Base-by-base conservation (phyloP, 805 yeast species). In the Lachancea cidri region DNA sequence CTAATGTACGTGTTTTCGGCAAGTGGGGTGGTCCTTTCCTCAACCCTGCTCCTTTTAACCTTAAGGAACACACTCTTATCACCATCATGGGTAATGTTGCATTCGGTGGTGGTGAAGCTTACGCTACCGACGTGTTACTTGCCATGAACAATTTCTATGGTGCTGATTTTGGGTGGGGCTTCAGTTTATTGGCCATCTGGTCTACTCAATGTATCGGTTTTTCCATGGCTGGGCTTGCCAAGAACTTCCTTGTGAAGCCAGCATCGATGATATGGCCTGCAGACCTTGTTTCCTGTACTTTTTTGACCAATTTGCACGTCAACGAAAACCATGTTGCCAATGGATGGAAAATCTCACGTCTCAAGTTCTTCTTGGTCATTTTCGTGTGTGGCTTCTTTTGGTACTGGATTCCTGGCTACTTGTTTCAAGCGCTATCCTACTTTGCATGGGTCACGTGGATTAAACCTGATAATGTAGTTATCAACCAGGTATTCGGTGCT, bases 211-310 rank as follows among this genome's bases (percentile, higher is more conserved):
- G 76, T 48, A 66, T 82, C 38, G 87, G 88, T 8, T 77, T 77
- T 46, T 80, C 83, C 19, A 58, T 78, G 38, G 85, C 84, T 33
- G 88, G 88, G 19, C 39, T 81, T 43, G 67, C 74, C 33, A 67
- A 82, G 48, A 70, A 74, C 49, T 66, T 79, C 27, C 67, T 82
- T 46, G 80, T 83, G 11, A 73, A 74, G 44, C 83, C 86, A 4
- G 71, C 81, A 4, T 65, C 76, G 14, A 74, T 79, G 59, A 69
- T 81, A 37, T 83, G 89, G 89, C 89, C 89, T 3, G 60, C 75
- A 1, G 72, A 72, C 52, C 67, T 83, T 54, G 83, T 79, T 37
- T 77, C 81, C 65, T 36, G 41, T 20, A 43, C 50, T 17, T 25
- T 47, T 17, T 34, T 47, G 9, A 46, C 39, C 24, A 41, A 45